Percentiles rank a stretch among this genome's conserved stretches.
phyloP scores from a whole-genome alignment of 2,329 filamentous ascomycete genomes.

The Talaromyces marneffei region DNA sequence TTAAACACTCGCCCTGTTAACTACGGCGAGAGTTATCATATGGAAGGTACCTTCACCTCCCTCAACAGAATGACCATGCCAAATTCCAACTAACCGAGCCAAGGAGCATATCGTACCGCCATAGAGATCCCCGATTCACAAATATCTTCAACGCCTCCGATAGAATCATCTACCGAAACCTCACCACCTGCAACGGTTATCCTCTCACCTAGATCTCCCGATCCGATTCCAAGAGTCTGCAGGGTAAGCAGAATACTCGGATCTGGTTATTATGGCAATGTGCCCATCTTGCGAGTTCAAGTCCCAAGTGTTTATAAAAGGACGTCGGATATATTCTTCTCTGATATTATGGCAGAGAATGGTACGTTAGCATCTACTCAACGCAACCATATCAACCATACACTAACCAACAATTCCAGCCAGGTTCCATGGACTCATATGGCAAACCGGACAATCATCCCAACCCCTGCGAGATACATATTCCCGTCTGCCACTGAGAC shows the following conservation, averaged over 20 bases:
- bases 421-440: background rate
- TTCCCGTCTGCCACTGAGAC: background rate
- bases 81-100: background rate
- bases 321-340: background rate
- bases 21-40: background rate
- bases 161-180: background rate
- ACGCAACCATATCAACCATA: background rate
- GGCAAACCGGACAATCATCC: background rate
- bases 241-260: background rate
- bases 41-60: background rate
- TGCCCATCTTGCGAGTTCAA: background rate
- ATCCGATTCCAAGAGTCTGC: background rate
- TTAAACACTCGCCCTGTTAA: background rate
- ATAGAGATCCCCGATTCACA: background rate
- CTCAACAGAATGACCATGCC: background rate
- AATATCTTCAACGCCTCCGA: background rate
- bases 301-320: background rate
- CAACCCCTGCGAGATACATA: background rate
- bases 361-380: background rate
- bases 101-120: background rate
- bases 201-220: background rate
- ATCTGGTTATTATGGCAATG: background rate
- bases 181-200: background rate
- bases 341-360: background rate
- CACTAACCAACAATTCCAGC: background rate